phyloP scores from a whole-genome alignment of 2,329 filamentous ascomycete species.

The Onygenales sp. region DNA sequence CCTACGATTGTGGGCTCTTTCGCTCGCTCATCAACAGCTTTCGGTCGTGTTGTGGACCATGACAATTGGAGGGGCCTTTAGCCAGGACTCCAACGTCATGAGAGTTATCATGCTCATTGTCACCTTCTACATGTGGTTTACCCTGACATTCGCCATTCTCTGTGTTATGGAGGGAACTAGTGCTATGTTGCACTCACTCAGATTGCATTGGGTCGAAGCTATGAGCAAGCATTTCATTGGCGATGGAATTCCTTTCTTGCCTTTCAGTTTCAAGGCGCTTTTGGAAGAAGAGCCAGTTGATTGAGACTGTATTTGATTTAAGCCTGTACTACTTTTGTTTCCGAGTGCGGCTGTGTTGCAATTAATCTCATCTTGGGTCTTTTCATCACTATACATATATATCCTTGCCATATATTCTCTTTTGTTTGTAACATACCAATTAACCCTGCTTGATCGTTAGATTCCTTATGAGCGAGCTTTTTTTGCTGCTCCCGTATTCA shows the following conservation, averaged over 20 bases:
- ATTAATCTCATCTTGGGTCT: background rate
- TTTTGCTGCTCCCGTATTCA: background rate
- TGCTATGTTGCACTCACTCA: slow-evolving; percentile 86
- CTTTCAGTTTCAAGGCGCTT: slow-evolving; percentile 77
- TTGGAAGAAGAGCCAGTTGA: slow-evolving; percentile 66
- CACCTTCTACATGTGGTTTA: slow-evolving; percentile 84
- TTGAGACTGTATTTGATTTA: slow-evolving; percentile 15
- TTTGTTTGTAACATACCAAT: background rate
- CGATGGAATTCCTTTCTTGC: slow-evolving; percentile 74
- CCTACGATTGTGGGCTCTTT: slow-evolving; percentile 94
- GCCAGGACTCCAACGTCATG: slow-evolving; percentile 48
- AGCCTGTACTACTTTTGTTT: background rate
- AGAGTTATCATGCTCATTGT: slow-evolving; percentile 75
- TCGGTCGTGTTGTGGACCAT: slow-evolving; percentile 94
- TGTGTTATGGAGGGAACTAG: slow-evolving; percentile 95
- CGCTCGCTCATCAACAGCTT: slow-evolving; percentile 94
- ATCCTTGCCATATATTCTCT: background rate
- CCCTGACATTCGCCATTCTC: slow-evolving; percentile 67
- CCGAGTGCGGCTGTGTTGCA: background rate
- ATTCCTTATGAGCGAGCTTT: background rate
- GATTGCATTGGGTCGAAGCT: slow-evolving; percentile 92
- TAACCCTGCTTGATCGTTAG: background rate
- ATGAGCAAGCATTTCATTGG: slow-evolving; percentile 98
- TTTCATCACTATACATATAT: background rate
- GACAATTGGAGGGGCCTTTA: slow-evolving; percentile 75